These are phyloP conservation scores for Mycena olivaceomarginata DNA, from an alignment of 768 basidiomycete genomes.

Conservation along the genomic window DNA sequence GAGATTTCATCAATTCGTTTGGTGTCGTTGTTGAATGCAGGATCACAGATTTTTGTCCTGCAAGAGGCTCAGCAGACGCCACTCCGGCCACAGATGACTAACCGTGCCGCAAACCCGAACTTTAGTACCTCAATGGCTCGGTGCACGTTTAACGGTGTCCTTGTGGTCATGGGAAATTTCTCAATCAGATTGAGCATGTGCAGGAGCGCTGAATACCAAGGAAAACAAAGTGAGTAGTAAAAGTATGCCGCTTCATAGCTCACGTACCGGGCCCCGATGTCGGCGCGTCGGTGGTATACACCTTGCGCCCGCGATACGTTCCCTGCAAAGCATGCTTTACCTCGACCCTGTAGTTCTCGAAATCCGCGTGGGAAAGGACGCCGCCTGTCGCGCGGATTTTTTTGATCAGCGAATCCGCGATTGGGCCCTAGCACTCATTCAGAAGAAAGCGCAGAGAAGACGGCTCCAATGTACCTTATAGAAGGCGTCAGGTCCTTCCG, in stretches of 20 bases:
- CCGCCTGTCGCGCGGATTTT: constrained; percentile 87
- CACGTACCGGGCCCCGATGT: constrained; percentile 83
- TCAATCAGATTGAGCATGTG: constrained; percentile 96
- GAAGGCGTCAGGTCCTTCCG: constrained; percentile 87
- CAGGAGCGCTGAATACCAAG: constrained; percentile 73
- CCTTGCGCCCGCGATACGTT: constrained; percentile 83
- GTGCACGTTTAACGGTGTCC: constrained; percentile 83
- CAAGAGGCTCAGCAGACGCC: neutral
- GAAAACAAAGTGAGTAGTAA: constrained; percentile 15
- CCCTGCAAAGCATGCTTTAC: constrained; percentile 86
- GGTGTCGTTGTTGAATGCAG: constrained; percentile 76
- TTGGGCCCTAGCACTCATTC: constrained; percentile 73
- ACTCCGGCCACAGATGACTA: constrained; percentile 27
- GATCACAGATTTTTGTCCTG: constrained; percentile 92
- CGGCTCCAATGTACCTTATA: constrained; percentile 74
- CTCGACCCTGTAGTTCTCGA: constrained; percentile 81
- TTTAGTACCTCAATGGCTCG: constrained; percentile 91
- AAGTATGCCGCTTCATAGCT: neutral
- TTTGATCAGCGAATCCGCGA: constrained; percentile 86
- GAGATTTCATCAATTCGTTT: constrained; percentile 77
- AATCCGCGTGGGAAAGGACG: constrained; percentile 85
- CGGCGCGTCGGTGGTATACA: constrained; percentile 92
- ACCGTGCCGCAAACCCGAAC: constrained; percentile 76
- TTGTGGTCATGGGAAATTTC: constrained; percentile 74
- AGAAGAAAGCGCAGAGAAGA: constrained; percentile 41